A percentile compares a stretch with the other conserved stretches of the same genome.
Conservation (phyloP, 2,329 filamentous ascomycete species). For the Colletotrichum sp. region DNA sequence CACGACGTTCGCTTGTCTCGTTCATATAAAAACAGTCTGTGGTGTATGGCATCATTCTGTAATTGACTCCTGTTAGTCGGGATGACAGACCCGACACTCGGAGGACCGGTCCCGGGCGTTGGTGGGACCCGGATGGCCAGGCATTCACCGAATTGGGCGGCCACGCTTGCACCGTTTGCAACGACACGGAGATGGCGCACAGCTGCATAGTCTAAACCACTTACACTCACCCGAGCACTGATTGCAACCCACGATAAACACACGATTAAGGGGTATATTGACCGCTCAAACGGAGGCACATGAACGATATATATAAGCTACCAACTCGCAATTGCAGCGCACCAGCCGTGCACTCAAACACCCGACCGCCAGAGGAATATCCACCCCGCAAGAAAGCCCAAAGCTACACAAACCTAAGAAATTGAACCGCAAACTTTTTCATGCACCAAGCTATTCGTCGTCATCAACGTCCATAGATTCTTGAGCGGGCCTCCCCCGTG, state of each 20-base stretch:
- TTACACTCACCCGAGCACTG: background rate
- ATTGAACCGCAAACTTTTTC: background rate
- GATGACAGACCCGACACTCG: background rate
- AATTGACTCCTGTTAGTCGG: background rate
- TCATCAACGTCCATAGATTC: slow-evolving; percentile 40
- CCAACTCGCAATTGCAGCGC: background rate
- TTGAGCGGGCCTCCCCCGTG: slow-evolving; percentile 30
- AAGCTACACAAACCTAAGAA: slow-evolving; percentile 1
- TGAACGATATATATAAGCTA: background rate
- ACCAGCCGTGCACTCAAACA: background rate
- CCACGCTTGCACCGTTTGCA: background rate
- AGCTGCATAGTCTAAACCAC: background rate
- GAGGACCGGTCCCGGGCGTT: background rate
- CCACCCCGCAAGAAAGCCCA: slow-evolving; percentile 1
- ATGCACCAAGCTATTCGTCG: slow-evolving; percentile 24
- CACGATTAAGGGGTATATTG: slow-evolving; percentile 3
- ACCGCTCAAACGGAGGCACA: background rate
- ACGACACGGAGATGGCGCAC: background rate
- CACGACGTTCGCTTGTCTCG: background rate
- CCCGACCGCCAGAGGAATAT: background rate
- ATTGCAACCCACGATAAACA: background rate
- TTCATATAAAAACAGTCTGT: background rate
- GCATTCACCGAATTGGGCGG: background rate
- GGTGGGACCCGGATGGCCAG: background rate
- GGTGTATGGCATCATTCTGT: background rate